These are phyloP conservation scores for Diaporthe sp. DNA, from an alignment of 2,329 filamentous ascomycete species.

Conservation along the genomic window DNA sequence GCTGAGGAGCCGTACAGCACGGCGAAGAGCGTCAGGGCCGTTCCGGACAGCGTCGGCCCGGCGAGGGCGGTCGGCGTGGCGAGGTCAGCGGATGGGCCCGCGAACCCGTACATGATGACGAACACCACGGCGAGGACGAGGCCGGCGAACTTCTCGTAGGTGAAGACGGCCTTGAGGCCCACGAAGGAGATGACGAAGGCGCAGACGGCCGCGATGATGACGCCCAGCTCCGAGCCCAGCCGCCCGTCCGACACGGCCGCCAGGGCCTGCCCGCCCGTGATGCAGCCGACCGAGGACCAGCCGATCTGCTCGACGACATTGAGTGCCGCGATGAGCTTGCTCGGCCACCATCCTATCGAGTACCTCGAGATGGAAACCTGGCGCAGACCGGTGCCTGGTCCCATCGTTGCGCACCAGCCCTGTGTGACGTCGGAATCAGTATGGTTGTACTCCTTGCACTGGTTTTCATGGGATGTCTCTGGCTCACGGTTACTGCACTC, in stretches of 20 bases:
- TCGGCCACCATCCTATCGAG: conserved; percentile 64
- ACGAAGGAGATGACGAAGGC: conserved; percentile 65
- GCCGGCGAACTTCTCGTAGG: conserved; percentile 65
- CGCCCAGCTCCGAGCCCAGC: conserved; percentile 64
- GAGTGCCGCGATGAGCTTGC: conserved; percentile 62
- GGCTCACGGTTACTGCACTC: conserved; percentile 51
- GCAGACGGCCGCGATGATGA: conserved; percentile 63
- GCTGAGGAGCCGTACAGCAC: conserved; percentile 63
- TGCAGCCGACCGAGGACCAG: conserved; percentile 63
- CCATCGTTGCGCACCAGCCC: conserved; percentile 64
- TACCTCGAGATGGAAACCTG: conserved; percentile 64
- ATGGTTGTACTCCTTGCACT: too few species aligned
- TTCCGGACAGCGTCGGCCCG: conserved; percentile 54
- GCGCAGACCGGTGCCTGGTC: conserved; percentile 62
- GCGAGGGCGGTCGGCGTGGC: conserved; percentile 49
- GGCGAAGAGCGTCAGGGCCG: conserved; percentile 57
- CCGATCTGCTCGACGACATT: conserved; percentile 64
- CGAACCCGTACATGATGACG: conserved; percentile 62
- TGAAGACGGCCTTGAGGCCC: conserved; percentile 61
- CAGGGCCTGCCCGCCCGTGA: conserved; percentile 63
- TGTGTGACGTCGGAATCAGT: conserved; percentile 35
- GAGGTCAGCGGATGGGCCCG: conserved; percentile 55
- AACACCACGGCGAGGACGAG: conserved; percentile 61
- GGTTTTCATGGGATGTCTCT: not conserved
- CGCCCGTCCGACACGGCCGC: conserved; percentile 58